These are phyloP conservation scores for Zea luxurians DNA, from an alignment of 176 grass and related monocot genomes.

Conservation along the genomic window DNA sequence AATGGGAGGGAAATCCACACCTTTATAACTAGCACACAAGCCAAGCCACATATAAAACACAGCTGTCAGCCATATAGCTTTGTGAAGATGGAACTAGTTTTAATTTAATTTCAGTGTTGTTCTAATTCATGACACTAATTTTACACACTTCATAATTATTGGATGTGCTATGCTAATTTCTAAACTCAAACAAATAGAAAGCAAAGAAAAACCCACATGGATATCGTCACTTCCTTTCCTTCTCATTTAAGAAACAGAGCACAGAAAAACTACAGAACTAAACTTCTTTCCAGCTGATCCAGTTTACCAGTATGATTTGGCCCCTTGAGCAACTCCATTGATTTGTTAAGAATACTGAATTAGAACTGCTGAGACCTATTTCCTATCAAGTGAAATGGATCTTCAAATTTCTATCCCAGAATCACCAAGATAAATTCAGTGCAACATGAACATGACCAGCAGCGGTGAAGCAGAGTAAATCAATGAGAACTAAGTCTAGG, in stretches of 20 bases:
- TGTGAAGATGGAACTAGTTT: slow-evolving; percentile 9
- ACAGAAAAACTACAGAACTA: slow-evolving; percentile 34
- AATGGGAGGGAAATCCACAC: slow-evolving; percentile 26
- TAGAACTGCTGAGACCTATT: neutral
- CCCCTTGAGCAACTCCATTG: slow-evolving; percentile 7
- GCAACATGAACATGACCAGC: slow-evolving; percentile 8
- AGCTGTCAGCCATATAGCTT: slow-evolving; percentile 13
- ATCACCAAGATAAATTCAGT: neutral
- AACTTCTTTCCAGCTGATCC: slow-evolving; percentile 18
- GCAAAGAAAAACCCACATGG: neutral
- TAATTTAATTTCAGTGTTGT: neutral
- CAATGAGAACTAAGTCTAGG: slow-evolving; percentile 26
- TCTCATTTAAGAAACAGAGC: slow-evolving; percentile 26
- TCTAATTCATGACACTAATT: slow-evolving; percentile 13
- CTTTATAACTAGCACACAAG: slow-evolving; percentile 7
- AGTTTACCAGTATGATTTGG: slow-evolving; percentile 30
- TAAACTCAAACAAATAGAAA: slow-evolving; percentile 3
- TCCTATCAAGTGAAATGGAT: slow-evolving; percentile 40
- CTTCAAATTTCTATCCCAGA: slow-evolving; percentile 30
- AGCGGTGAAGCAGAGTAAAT: slow-evolving; percentile 14
- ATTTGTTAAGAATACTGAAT: slow-evolving; percentile 12
- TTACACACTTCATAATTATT: slow-evolving; percentile 2
- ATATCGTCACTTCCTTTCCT: slow-evolving; percentile 16
- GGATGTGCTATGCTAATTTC: neutral
- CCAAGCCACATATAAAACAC: slow-evolving; percentile 30